Evolutionary conservation across 257 asterid species (phyloP).

Genomic region (Solanum paucissectum): DNA sequence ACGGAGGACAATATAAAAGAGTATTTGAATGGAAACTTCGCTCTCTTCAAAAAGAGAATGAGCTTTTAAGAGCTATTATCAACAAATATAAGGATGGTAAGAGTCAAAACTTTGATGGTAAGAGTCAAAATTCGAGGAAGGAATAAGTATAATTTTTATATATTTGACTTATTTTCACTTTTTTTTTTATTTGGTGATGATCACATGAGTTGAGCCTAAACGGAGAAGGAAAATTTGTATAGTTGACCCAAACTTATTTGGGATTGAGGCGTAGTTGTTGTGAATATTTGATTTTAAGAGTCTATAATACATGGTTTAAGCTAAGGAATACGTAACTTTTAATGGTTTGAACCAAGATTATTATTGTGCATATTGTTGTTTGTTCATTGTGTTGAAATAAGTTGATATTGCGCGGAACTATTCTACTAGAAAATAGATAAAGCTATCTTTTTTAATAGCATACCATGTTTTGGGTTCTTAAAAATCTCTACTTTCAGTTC

Average conservation of each 20-base stretch:
- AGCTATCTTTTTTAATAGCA: not conserved
- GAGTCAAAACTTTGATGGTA: too few relatives aligned
- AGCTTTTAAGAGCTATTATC: too few relatives aligned
- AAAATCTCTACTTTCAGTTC: not conserved
- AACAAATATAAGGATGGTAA: too few relatives aligned
- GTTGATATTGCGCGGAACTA: not conserved
- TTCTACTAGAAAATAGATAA: not conserved
- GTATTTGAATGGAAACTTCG: too few relatives aligned
- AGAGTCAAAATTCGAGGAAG: too few relatives aligned
- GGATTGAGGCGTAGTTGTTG: not conserved
- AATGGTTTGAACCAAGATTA: too few relatives aligned
- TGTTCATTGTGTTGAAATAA: not conserved
- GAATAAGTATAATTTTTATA: not conserved
- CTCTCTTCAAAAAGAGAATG: too few relatives aligned
- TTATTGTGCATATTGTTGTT: not conserved
- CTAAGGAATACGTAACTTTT: not conserved
- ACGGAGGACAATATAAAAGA: too few relatives aligned
- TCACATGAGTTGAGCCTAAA: not conserved
- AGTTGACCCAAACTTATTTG: not conserved
- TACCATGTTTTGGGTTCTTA: not conserved
- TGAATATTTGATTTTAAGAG: not conserved
- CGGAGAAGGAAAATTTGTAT: not conserved
- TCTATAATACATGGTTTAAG: not conserved
- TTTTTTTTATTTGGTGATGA: not conserved
- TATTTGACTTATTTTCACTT: not conserved